Evolutionary conservation across 1,284 basidiomycete species (phyloP).

Genomic region (Apiotrichum brassicae): DNA sequence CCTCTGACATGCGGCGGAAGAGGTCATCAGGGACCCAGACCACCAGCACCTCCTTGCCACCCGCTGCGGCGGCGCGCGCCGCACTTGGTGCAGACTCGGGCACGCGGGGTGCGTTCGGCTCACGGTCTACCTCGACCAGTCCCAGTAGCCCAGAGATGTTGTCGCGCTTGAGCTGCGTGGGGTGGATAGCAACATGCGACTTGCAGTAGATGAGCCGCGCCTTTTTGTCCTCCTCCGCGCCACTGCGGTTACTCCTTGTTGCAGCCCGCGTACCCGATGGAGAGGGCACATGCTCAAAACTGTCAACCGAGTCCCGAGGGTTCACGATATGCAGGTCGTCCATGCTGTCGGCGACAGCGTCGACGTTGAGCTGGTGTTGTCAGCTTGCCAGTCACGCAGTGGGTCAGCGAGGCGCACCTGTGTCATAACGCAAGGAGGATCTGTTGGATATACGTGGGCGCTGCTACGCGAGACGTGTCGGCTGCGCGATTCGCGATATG

Average conservation of each 20-base stretch:
- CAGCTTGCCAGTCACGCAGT: too few relatives aligned
- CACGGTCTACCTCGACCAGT: slow-evolving; percentile 59
- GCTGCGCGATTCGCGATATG: too few relatives aligned
- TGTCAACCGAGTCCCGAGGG: slow-evolving; percentile 2
- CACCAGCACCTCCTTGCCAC: slow-evolving; percentile 30
- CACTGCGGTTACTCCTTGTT: background rate
- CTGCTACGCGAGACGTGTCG: too few relatives aligned
- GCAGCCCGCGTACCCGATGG: background rate
- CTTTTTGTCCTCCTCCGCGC: slow-evolving; percentile 16
- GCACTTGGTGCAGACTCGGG: slow-evolving; percentile 1
- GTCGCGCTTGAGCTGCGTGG: slow-evolving; percentile 81
- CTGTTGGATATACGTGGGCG: too few relatives aligned
- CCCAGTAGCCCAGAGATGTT: slow-evolving; percentile 89
- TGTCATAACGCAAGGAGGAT: too few relatives aligned
- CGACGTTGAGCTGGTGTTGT: background rate
- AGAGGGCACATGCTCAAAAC: slow-evolving; percentile 9
- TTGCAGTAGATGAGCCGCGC: slow-evolving; percentile 69
- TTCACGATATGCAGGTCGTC: background rate
- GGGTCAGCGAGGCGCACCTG: slow-evolving; percentile 1
- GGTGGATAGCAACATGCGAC: slow-evolving; percentile 88
- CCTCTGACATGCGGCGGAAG: slow-evolving; percentile 38
- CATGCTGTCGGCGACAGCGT: background rate
- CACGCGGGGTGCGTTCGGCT: slow-evolving; percentile 4
- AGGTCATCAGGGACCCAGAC: slow-evolving; percentile 46
- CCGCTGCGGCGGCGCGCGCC: background rate